Base-by-base conservation (phyloP, 108 stramenopile genomes). In the Cyclotella sp. region DNA sequence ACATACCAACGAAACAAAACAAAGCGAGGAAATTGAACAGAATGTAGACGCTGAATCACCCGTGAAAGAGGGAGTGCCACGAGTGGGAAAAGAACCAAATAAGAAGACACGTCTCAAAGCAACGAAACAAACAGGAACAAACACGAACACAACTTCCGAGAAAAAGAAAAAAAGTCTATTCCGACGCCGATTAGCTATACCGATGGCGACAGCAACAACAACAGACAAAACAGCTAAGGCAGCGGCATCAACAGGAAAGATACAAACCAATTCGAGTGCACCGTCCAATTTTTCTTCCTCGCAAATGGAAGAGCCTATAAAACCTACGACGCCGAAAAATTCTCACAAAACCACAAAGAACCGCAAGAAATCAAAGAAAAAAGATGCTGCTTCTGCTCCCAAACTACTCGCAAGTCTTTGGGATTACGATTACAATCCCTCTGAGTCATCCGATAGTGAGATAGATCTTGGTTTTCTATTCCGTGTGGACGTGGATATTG, bases 341-440 rank as follows among this genome's bases (percentile, higher is more conserved):
- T 51, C n/a, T 11, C 43, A 9, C 4, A n/a, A 65, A 46, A 47
- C 45, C 6, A 13, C 21, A 44, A 46, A 28, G 5, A 41, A 34
- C 34, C 34, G 34, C 2, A 34, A 34, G 34, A 34, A 34, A 34
- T 34, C 43, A 65, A 19, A 28, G 8, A 19, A 26, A 46, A 68
- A 0, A 68, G 30, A 52, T 16, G 34, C 21, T 30, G 7, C 10
- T 9, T 19, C 51, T 53, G 52, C 29, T 7, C 49, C 21, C 3
- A 49, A 1, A 30, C 1, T 24, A 34, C 62, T 9, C 3, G 34
- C 30, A 2, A 68, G 4, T 21, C 55, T 70, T 3, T 70, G 69
- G 69, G 54, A 70, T 43, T 70, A 54, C 40, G 69, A 57, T 57
- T 70, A 26, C 42, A 40, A 70, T n/a, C 42, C 53, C n/a, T 19